phyloP scores from a whole-genome alignment of 495 filamentous ascomycete species.

The Penicillium cataractarum region DNA sequence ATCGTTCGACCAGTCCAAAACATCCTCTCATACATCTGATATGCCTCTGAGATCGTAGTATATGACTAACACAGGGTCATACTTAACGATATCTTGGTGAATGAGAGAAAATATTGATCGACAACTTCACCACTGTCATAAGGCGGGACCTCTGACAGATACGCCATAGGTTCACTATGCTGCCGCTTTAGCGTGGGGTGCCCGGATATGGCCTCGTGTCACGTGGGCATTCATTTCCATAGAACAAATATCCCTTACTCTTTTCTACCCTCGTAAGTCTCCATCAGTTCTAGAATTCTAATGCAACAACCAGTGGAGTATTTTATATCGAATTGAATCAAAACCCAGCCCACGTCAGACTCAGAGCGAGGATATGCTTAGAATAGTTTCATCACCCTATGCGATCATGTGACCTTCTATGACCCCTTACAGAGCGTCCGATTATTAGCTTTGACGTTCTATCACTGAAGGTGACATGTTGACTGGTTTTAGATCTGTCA shows the following conservation, averaged over 20 bases:
- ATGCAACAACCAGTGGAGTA: neutral
- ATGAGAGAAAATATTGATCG: neutral
- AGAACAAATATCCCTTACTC: neutral
- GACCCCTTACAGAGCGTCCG: neutral
- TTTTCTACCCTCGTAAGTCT: neutral
- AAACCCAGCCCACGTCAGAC: no score
- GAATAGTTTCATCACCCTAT: no score
- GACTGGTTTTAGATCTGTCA: no score
- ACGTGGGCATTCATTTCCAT: neutral
- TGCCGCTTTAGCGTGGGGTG: neutral
- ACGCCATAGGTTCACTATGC: neutral
- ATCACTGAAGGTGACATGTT: neutral
- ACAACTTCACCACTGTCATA: neutral
- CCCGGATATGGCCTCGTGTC: neutral
- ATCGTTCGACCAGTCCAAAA: neutral
- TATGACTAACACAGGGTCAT: no score
- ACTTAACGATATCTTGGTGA: neutral
- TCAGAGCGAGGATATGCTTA: no score
- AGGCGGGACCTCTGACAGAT: neutral
- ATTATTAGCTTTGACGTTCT: neutral
- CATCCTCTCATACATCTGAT: neutral
- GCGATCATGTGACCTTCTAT: neutral
- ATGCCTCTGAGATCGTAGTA: neutral
- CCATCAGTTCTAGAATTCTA: neutral
- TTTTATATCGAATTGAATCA: neutral